Conservation (phyloP, 257 asterid genomes). For the Plantago elongata region DNA sequence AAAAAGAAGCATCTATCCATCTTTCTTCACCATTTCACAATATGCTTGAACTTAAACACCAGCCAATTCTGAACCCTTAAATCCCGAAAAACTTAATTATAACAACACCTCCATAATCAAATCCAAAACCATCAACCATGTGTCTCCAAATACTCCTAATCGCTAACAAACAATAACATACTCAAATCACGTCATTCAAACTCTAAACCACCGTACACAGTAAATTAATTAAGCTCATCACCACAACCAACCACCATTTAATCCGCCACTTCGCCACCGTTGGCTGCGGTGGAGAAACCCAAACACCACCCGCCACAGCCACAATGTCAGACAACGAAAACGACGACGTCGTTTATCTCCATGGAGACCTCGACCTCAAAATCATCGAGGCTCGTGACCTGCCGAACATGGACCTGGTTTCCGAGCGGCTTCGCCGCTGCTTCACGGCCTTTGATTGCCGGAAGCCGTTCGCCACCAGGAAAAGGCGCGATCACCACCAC, state of each 20-base stretch:
- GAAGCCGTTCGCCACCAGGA: conserved; percentile 33
- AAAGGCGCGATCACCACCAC: conserved; percentile 20
- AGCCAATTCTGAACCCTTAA: too few species aligned
- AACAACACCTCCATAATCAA: too few species aligned
- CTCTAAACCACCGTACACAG: too few species aligned
- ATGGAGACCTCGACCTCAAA: conserved; percentile 79
- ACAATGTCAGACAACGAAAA: not conserved
- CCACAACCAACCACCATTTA: not conserved
- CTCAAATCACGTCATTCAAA: too few species aligned
- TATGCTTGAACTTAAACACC: too few species aligned
- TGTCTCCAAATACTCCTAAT: too few species aligned
- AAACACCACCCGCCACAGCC: conserved; percentile 10
- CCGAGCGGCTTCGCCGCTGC: conserved; percentile 70
- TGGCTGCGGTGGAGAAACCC: conserved; percentile 14
- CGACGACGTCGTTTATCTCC: conserved; percentile 39
- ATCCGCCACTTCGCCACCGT: conserved; percentile 2
- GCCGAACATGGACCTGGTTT: conserved; percentile 83
- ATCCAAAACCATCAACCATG: too few species aligned
- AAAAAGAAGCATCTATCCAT: too few species aligned
- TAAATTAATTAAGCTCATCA: not conserved
- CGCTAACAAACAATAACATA: too few species aligned
- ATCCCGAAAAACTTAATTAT: too few species aligned
- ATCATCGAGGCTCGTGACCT: conserved; percentile 74
- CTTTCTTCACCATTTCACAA: too few species aligned
- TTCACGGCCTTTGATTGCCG: conserved; percentile 48